Conservation (phyloP, 805 yeast species). For the Tetrapisispora fleetii region DNA sequence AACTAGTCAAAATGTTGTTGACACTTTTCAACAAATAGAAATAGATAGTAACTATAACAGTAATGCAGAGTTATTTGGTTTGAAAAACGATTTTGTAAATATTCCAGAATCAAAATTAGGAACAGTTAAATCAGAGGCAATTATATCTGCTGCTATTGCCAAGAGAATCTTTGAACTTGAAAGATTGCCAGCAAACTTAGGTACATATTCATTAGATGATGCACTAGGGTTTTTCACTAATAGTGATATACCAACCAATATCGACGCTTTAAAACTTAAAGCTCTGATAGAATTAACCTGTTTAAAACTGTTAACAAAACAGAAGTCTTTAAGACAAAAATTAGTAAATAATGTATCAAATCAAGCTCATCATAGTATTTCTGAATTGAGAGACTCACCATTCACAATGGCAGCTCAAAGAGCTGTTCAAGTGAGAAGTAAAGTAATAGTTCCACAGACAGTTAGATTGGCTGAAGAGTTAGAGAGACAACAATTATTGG, state of each 20-base stretch:
- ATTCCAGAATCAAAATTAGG: constrained; percentile 35
- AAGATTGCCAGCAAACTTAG: constrained; percentile 58
- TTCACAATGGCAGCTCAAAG: constrained; percentile 58
- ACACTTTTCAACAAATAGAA: constrained; percentile 16
- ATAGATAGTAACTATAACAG: constrained; percentile 23
- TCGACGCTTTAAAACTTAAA: constrained; percentile 52
- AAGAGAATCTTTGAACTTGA: constrained; percentile 54
- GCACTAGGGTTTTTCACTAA: constrained; percentile 33
- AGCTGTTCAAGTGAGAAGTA: constrained; percentile 56
- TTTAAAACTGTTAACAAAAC: constrained; percentile 54
- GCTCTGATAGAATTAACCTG: constrained; percentile 64
- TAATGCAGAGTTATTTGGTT: constrained; percentile 24
- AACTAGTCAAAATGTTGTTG: neutral
- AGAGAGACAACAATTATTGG: constrained; percentile 60
- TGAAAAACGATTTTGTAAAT: constrained; percentile 22
- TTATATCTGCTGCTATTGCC: constrained; percentile 44
- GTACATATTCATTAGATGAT: constrained; percentile 42
- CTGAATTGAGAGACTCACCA: constrained; percentile 42
- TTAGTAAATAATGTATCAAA: constrained; percentile 44
- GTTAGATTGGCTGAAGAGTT: constrained; percentile 66
- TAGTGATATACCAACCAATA: constrained; percentile 36
- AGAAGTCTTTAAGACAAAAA: constrained; percentile 57
- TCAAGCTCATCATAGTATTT: constrained; percentile 46
- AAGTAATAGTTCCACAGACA: constrained; percentile 63
- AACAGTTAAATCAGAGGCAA: constrained; percentile 40